These are phyloP conservation scores for Vachellia collinsii DNA, from an alignment of 306 rosid genomes.

Conservation along the genomic window DNA sequence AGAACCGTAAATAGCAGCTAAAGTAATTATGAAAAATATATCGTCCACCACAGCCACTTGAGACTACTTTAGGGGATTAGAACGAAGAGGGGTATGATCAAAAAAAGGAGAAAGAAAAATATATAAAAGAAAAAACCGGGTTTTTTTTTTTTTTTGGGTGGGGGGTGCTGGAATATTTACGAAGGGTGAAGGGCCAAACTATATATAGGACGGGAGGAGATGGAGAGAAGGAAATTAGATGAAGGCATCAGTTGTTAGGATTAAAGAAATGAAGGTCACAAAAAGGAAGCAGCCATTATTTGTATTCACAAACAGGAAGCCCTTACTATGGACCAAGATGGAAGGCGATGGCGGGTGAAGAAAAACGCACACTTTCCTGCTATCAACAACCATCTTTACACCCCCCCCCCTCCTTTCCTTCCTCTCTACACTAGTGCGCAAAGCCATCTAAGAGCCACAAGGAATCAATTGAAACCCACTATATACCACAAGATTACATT, in stretches of 20 bases:
- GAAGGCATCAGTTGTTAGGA: background rate
- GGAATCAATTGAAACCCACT: constrained; percentile 49
- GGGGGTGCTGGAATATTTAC: background rate
- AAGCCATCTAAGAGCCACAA: constrained; percentile 30
- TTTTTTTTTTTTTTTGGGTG: too few relatives aligned
- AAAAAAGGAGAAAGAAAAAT: too few relatives aligned
- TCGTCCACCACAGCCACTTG: background rate
- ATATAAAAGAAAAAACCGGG: too few relatives aligned
- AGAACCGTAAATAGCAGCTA: too few relatives aligned
- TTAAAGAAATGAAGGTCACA: constrained; percentile 11
- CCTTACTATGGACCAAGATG: constrained; percentile 34
- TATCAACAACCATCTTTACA: constrained; percentile 46
- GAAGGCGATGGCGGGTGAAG: constrained; percentile 34
- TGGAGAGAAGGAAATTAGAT: background rate
- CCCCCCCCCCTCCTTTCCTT: constrained; percentile 45
- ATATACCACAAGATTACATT: constrained; percentile 48
- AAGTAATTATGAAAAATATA: background rate
- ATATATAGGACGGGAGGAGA: background rate
- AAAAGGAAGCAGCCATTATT: constrained; percentile 30
- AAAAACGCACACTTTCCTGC: constrained; percentile 41
- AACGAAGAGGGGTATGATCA: too few relatives aligned
- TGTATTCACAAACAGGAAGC: constrained; percentile 46
- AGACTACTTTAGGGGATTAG: too few relatives aligned
- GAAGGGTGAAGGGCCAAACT: background rate
- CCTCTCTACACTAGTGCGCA: constrained; percentile 49